Evolutionary conservation across 208 protist species (phyloP), one percentile per base, ranked within the genome.

Genomic region (Jaenimonas drosophilae): DNA sequence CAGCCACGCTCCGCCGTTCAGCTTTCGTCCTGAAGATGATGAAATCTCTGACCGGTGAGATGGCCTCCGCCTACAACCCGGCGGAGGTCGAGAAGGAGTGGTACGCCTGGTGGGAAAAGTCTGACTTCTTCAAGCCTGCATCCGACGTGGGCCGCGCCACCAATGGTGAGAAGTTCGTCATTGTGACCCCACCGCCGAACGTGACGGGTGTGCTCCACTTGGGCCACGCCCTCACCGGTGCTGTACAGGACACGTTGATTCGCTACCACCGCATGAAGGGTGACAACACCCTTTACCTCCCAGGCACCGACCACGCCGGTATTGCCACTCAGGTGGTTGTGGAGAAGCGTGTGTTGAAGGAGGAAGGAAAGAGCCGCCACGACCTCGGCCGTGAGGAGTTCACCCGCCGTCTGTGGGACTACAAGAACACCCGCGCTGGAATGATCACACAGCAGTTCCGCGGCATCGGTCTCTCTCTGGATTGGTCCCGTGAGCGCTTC

Each of bases 171-270:
- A 50, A 67, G 27, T 99, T 98, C 58, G 77, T 96, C 11, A 97
- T 99, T 51, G 74, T 98, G 19, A 85, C 99, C 25, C 99, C 99
- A 37, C 99, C 99, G 39, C 98, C 99, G 11, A 99, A 99, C 64
- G 98, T 99, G 23, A 99, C 99, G 4, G 99, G 99, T 12, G 71
- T 79, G 31, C 80, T 99, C 11, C 99, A 99, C 66, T 72, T 99
- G 21, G 99, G 99, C 20, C 99, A 99, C 70, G 98, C 98, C 9
- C 76, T 99, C 12, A 99, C 96, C 4, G 85, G 77, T 14, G 70
- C 90, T 12, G 82, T 97, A 54, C 91, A 98, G 76, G 97, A 99
- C 70, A 76, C 85, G n/a, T 62, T 99, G 24, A 82, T 82, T 21
- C 86, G 97, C 56, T 98, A 89, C 67, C 84, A 97, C 41, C 76